Percentiles rank a stretch among this genome's conserved stretches.
These are phyloP conservation scores for Prunus mira DNA, from an alignment of 306 rosid species.

Conservation along the genomic window DNA sequence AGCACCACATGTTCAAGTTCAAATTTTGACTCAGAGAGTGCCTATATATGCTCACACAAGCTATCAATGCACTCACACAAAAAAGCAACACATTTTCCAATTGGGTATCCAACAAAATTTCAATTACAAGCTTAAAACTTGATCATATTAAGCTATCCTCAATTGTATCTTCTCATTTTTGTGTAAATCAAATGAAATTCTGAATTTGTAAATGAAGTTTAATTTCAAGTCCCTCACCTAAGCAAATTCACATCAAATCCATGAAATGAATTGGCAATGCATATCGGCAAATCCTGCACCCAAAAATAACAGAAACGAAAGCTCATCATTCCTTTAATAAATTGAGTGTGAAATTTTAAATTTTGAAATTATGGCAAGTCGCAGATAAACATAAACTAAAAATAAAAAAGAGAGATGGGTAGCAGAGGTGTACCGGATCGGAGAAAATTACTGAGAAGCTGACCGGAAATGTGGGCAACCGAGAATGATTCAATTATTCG, in stretches of 20 bases:
- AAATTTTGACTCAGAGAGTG: slow-evolving; percentile 1
- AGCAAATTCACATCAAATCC: slow-evolving; percentile 21
- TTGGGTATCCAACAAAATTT: background rate
- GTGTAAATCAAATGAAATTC: slow-evolving; percentile 1
- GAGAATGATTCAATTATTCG: slow-evolving; percentile 23
- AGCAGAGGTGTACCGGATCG: slow-evolving; percentile 41
- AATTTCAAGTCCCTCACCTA: background rate
- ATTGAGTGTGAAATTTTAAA: background rate
- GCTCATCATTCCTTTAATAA: background rate
- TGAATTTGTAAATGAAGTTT: background rate
- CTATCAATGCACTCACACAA: background rate
- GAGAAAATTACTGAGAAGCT: slow-evolving; percentile 23
- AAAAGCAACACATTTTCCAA: background rate
- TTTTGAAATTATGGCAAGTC: background rate
- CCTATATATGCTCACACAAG: background rate
- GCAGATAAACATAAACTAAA: background rate
- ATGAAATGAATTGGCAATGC: slow-evolving; percentile 5
- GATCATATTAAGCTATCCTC: background rate
- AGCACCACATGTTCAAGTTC: background rate
- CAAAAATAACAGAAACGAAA: background rate
- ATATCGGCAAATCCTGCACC: slow-evolving; percentile 8
- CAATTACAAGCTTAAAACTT: background rate
- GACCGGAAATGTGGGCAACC: slow-evolving; percentile 19
- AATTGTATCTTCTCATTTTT: background rate
- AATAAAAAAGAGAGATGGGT: slow-evolving; percentile 5